phyloP scores from a whole-genome alignment of 148 eudicot species.

The Cornus controversa region DNA sequence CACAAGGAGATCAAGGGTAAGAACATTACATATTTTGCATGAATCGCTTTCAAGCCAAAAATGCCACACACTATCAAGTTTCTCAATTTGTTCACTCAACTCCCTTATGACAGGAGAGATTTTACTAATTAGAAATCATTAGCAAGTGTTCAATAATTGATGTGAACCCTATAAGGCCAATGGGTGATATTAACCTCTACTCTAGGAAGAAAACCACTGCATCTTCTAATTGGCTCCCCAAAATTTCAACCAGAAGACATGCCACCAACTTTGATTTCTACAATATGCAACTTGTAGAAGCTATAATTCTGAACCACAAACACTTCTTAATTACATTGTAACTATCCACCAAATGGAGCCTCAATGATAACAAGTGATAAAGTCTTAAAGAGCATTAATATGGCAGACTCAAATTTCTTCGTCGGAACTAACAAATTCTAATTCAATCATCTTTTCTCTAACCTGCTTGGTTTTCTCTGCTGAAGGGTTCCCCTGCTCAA shows the following conservation, averaged over 20 bases:
- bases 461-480: slow-evolving; percentile 35
- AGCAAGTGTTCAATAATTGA: neutral
- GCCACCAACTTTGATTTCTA: neutral
- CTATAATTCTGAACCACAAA: neutral
- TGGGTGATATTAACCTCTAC: neutral
- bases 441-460: slow-evolving; percentile 70
- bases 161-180: neutral
- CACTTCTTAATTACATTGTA: neutral
- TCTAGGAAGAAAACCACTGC: neutral
- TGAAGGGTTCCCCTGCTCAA: slow-evolving; percentile 34
- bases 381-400: neutral
- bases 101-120: neutral
- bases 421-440: slow-evolving; percentile 78
- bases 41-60: neutral
- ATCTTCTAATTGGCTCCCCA: slow-evolving; percentile 3
- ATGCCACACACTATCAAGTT: neutral
- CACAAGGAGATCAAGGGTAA: too few species aligned
- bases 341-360: neutral
- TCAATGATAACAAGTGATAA: neutral
- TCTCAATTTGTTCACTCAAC: neutral
- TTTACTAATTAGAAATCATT: neutral
- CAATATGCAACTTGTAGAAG: neutral
- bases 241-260: neutral
- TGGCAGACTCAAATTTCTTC: slow-evolving; percentile 50
- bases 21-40: neutral